Evolutionary conservation across 208 protist genomes (phyloP).

Genomic region (Trypanosoma cruzi): DNA sequence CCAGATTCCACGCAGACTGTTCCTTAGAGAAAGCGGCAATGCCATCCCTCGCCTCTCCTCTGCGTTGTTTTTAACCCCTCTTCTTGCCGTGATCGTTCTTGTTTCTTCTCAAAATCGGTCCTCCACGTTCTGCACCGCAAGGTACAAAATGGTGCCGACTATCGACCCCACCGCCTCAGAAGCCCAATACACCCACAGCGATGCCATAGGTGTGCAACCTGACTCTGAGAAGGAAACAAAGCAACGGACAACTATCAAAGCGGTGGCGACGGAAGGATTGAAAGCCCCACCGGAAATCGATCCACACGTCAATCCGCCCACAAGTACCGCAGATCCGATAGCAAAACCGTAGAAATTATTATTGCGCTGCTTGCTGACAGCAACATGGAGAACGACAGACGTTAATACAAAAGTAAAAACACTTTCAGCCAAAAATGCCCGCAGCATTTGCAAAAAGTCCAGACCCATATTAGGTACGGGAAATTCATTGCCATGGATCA

Average conservation of each 20-base stretch:
- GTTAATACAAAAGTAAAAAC: constrained; percentile 84
- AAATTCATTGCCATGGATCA: constrained; percentile 65
- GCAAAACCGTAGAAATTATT: constrained; percentile 86
- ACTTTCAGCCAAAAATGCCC: constrained; percentile 75
- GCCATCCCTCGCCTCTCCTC: too few relatives aligned
- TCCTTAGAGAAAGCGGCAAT: too few relatives aligned
- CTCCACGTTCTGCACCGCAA: constrained; percentile 60
- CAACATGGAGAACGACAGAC: constrained; percentile 79
- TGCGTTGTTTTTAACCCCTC: not conserved
- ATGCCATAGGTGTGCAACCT: constrained; percentile 59
- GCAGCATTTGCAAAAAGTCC: constrained; percentile 58
- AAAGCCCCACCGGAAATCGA: constrained; percentile 75
- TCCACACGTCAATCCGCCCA: constrained; percentile 55
- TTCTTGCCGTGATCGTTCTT: constrained; percentile 1
- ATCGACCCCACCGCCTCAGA: constrained; percentile 70
- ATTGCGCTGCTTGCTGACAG: constrained; percentile 59
- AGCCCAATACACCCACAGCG: constrained; percentile 69
- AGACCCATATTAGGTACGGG: constrained; percentile 67
- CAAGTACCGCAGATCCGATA: constrained; percentile 75
- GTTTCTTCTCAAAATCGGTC: constrained; percentile 31
- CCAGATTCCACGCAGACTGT: too few relatives aligned
- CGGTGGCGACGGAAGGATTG: constrained; percentile 72
- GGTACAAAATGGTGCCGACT: constrained; percentile 70
- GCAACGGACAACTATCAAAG: constrained; percentile 69
- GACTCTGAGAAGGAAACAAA: constrained; percentile 49